phyloP scores from a whole-genome alignment of 495 filamentous ascomycete genomes.

The Aspergillus incahuasiensis region DNA sequence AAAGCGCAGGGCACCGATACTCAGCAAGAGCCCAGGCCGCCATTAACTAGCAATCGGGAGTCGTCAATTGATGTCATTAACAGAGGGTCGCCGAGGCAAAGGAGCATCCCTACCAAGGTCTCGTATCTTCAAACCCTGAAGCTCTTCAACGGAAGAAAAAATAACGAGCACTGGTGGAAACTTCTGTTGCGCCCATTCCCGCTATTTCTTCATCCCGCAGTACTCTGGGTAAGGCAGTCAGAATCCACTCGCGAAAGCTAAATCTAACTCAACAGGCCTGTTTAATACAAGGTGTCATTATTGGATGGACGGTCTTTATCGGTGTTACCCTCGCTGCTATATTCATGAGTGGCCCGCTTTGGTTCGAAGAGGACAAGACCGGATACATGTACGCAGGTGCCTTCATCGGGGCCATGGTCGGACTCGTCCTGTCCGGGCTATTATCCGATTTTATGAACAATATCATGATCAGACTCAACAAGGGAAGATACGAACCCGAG shows the following conservation, averaged over 20 bases:
- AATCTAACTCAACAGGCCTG: constrained; percentile 48
- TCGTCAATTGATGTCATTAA: background rate
- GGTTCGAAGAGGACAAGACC: constrained; percentile 74
- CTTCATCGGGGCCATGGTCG: constrained; percentile 77
- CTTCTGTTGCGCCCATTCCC: constrained; percentile 60
- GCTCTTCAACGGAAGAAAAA: constrained; percentile 78
- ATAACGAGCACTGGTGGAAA: constrained; percentile 57
- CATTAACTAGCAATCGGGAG: background rate
- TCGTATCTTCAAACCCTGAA: constrained; percentile 53
- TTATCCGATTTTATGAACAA: constrained; percentile 69
- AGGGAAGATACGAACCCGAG: constrained; percentile 85
- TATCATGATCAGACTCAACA: constrained; percentile 66
- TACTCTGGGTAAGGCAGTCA: constrained; percentile 59
- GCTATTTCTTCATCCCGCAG: constrained; percentile 72
- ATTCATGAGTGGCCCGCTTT: constrained; percentile 74
- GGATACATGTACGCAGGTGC: constrained; percentile 88
- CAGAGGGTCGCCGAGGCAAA: constrained; percentile 1
- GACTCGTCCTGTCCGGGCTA: constrained; percentile 68
- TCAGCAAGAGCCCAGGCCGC: constrained; percentile 6
- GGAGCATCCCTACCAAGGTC: constrained; percentile 33
- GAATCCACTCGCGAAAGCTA: background rate
- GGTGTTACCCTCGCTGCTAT: constrained; percentile 81
- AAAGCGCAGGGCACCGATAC: constrained; percentile 12
- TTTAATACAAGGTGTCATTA: constrained; percentile 83
- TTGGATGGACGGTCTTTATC: constrained; percentile 94